phyloP scores from a whole-genome alignment of 257 asterid species.

The Paulownia fortunei region DNA sequence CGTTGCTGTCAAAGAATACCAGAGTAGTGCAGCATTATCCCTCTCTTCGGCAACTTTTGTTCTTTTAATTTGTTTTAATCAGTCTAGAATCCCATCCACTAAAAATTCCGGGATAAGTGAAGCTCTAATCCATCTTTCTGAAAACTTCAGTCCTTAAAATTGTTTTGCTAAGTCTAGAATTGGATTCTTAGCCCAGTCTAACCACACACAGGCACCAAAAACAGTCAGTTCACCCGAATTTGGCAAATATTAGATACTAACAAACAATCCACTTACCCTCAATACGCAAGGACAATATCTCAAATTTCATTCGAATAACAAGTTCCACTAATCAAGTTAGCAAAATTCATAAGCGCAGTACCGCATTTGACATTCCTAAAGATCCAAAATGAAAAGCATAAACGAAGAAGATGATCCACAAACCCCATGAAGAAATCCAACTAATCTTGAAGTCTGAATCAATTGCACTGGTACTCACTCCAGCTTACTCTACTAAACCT shows the following conservation, averaged over 20 bases:
- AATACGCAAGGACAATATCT: not conserved
- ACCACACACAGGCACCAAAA: not conserved
- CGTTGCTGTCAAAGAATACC: not conserved
- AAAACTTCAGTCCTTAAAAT: not conserved
- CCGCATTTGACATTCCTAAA: not conserved
- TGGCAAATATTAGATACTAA: not conserved
- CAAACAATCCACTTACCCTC: not conserved
- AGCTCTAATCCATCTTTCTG: not conserved
- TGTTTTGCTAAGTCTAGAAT: conserved; percentile 16
- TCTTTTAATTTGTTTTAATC: too few species aligned
- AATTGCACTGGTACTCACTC: not conserved
- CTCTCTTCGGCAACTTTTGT: not conserved
- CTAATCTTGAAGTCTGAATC: not conserved
- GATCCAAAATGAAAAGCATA: conserved; percentile 4
- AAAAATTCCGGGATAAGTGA: not conserved
- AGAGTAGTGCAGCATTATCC: not conserved
- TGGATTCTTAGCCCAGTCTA: not conserved
- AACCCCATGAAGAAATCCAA: not conserved
- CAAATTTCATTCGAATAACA: not conserved
- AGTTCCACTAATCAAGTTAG: not conserved
- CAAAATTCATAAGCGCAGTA: not conserved
- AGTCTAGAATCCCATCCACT: not conserved
- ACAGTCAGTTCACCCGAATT: not conserved
- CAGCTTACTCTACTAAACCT: not conserved
- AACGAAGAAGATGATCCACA: conserved; percentile 9